These are phyloP conservation scores for Flammula alnicola DNA, from an alignment of 1,284 basidiomycete genomes.

Conservation along the genomic window DNA sequence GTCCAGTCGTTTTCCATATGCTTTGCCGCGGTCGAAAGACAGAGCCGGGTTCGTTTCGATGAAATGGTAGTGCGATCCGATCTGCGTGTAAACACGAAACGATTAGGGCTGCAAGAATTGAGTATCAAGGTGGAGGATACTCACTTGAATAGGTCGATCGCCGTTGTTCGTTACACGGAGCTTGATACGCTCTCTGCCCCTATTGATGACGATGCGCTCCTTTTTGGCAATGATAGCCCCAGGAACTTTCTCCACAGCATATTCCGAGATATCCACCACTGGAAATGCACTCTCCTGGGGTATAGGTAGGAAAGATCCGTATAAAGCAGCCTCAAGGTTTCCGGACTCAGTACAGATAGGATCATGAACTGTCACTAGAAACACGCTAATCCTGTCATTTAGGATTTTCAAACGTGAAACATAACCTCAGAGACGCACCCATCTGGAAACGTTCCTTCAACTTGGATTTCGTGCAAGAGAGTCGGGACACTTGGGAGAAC, in stretches of 20 bases:
- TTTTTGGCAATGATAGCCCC: conserved; percentile 77
- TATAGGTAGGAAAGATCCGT: conserved; percentile 90
- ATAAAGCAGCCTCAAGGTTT: conserved; percentile 81
- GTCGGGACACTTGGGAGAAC: conserved; percentile 81
- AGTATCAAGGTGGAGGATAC: conserved; percentile 6
- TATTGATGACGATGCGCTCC: conserved; percentile 77
- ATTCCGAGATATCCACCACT: conserved; percentile 48
- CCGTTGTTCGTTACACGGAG: conserved; percentile 91
- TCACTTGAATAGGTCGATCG: conserved; percentile 91
- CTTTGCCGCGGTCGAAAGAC: conserved; percentile 80
- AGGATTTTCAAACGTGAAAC: conserved; percentile 12
- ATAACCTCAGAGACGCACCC: conserved; percentile 54
- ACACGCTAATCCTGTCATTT: conserved; percentile 60
- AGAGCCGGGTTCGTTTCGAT: conserved; percentile 88
- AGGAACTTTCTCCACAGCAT: conserved; percentile 61
- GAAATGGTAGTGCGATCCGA: conserved; percentile 95
- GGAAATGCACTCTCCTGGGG: conserved; percentile 75
- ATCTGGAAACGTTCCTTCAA: conserved; percentile 89
- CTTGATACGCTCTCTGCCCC: conserved; percentile 68
- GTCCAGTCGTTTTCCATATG: conserved; percentile 89
- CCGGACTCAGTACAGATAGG: conserved; percentile 88
- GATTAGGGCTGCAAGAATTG: conserved; percentile 2
- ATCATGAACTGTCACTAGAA: conserved; percentile 93
- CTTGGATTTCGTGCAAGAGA: conserved; percentile 83
- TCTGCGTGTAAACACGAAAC: conserved; percentile 40